Base-by-base conservation (phyloP, 2,329 filamentous ascomycete species). In the Aspergillus fumigatus region DNA sequence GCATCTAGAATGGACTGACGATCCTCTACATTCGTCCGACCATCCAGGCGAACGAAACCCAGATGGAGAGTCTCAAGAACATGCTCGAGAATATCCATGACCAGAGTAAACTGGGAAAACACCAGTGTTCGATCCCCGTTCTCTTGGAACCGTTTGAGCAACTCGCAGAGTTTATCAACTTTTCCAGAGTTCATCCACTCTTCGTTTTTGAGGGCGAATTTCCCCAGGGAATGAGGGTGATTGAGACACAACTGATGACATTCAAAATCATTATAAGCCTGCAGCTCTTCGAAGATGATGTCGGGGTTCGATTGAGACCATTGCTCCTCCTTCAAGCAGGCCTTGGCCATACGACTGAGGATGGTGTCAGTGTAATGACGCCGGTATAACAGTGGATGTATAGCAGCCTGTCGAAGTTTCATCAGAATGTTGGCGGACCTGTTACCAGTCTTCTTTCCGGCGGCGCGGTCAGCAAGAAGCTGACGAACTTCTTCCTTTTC, bases 71-170 rank as follows among this genome's bases (percentile, higher is more conserved):
- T 85, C 50, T 88, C 84, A 9, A 99, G 80, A 0, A 95, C 90
- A 65, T 90, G 86, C 62, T 92, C 88, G 0, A 99, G 80, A 55
- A 99, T 92, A 72, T 97, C 89, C 74, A 97, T 88, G 54, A 96
- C 88, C 62, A 90, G 88, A 6, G 90, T 90, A 73, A 97, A 99
- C 66, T 96, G 92, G 48, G 89, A 95, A 76, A 99, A 99, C 25
- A 99, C 85, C 2, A 99, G 82, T 0, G 90, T 87, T 3, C 93
- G 87, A 70, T 97, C 92, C 3, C 92, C 93, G 52, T 91, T 92
- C 58, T 82, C 77, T 62, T 87, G 87, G 74, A 91, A 97, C 14
- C 81, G 75, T 10, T 80, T 78, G 1, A 99, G 80, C 11, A 99
- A 81, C 65, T 89, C 82, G 26, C 91, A 80, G 26, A 97, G 83